Evolutionary conservation across 495 filamentous ascomycete species (phyloP).

Genomic region (Xylaria palmicola): DNA sequence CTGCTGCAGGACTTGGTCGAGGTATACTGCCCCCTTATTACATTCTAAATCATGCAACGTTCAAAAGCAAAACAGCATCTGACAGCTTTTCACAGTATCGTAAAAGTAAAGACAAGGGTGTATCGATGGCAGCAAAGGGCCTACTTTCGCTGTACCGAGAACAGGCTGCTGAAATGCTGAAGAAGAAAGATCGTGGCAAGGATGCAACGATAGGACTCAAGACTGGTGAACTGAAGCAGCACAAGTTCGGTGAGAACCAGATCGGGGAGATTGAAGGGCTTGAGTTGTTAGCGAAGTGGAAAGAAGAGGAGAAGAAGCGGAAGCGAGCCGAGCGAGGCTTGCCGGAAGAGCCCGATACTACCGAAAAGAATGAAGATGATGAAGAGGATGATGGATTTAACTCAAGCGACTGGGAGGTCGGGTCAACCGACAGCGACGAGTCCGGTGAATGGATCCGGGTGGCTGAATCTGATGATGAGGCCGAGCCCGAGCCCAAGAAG

Average conservation of each 20-base stretch:
- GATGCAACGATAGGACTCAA: constrained; percentile 82
- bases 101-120: constrained; percentile 96
- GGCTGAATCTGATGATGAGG: constrained; percentile 71
- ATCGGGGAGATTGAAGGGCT: constrained; percentile 86
- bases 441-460: constrained; percentile 92
- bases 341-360: constrained; percentile 41
- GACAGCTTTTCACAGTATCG: constrained; percentile 57
- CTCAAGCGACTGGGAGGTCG: constrained; percentile 83
- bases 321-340: constrained; percentile 66
- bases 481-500: constrained; percentile 65
- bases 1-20: constrained; percentile 93
- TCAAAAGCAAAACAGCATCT: background rate
- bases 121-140: constrained; percentile 94
- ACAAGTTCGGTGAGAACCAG: constrained; percentile 77
- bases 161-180: constrained; percentile 82
- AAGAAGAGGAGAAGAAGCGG: constrained; percentile 78
- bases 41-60: background rate
- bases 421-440: constrained; percentile 72
- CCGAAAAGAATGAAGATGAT: constrained; percentile 36
- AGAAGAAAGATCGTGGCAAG: constrained; percentile 88
- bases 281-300: constrained; percentile 89
- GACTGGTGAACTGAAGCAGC: constrained; percentile 65
- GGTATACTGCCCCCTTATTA: background rate
- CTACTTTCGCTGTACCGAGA: constrained; percentile 88
- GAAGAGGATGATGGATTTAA: constrained; percentile 65